Base-by-base conservation (phyloP, 345 rosid species). In the Mercurialis annua region DNA sequence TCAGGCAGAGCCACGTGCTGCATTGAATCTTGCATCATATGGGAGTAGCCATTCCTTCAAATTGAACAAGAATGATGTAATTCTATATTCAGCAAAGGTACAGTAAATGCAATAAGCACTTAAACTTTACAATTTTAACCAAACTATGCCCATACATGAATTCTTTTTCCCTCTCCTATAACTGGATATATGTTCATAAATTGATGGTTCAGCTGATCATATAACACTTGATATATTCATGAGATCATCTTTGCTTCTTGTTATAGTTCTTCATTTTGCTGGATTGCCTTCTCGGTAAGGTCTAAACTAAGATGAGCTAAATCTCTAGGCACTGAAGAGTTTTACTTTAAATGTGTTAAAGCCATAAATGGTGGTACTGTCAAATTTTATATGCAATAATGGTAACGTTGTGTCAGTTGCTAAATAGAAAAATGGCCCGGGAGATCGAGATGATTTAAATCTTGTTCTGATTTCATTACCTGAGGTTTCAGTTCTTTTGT, bases 1-100 rank as follows among this genome's bases (percentile, higher is more conserved):
- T 81, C 96, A 94, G 99, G 99, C 99, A 86, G 97, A 94, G 81
- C 97, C 97, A 72, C 97, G 92, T 14, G 96, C 95, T 47, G 96
- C 99, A 67, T 75, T 94, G 81, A 94, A 91, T 87, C 96, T 91
- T 75, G 97, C 97, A 53, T 94, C 99, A 17, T 90, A 83, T 82
- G 99, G 97, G 69, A 83, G 87, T 60, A 89, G 97, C 77, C 89
- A 87, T 70, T 79, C 95, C 51, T 85, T 94, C 80, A 94, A 91
- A 80, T 80, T 94, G 74, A 84, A 73, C 60, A 87, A 91, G 77
- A 96, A 94, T 48, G 99, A 94, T 70, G 23, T 89, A 53, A 86
- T 94, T 76, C 81, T 94, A 11, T 94, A 90, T 71, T 91, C 99
- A 59, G 99, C 99, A 52, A 94, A 94, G 92, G 97, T 93, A 86